These are phyloP conservation scores for Ascochyta clinopodiicola DNA, from an alignment of 2,329 filamentous ascomycete genomes.

Conservation along the genomic window DNA sequence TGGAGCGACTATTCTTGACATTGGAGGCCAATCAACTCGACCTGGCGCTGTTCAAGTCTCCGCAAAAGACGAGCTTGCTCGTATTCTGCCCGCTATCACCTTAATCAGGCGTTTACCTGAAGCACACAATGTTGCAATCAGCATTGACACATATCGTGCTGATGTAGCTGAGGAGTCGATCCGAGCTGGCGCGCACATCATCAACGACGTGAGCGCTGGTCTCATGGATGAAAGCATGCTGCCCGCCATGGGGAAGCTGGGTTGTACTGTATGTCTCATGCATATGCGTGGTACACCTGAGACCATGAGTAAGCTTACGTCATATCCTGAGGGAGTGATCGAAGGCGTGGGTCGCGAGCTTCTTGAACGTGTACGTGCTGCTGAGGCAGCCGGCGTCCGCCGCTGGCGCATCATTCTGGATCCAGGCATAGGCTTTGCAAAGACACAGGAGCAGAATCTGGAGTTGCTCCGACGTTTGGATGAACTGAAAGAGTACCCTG, in stretches of 20 bases:
- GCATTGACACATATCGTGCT: slow-evolving; percentile 91
- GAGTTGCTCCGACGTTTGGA: slow-evolving; percentile 74
- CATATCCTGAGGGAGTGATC: slow-evolving; percentile 73
- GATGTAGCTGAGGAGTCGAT: slow-evolving; percentile 79
- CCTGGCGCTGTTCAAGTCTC: slow-evolving; percentile 74
- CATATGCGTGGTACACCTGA: slow-evolving; percentile 89
- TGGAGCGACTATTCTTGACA: slow-evolving; percentile 85
- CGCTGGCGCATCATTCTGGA: slow-evolving; percentile 96
- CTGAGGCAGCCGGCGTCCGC: slow-evolving; percentile 81
- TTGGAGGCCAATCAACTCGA: slow-evolving; percentile 92
- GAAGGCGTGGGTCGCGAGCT: slow-evolving; percentile 72
- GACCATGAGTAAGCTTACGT: slow-evolving; percentile 73
- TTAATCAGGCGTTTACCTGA: slow-evolving; percentile 73
- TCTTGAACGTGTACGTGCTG: slow-evolving; percentile 71
- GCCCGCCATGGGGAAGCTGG: slow-evolving; percentile 74
- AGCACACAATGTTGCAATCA: slow-evolving; percentile 71
- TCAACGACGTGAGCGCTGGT: slow-evolving; percentile 94
- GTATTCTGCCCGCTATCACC: slow-evolving; percentile 80
- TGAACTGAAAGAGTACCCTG: slow-evolving; percentile 59
- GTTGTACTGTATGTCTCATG: slow-evolving; percentile 84
- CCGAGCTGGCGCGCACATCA: slow-evolving; percentile 81
- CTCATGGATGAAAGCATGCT: slow-evolving; percentile 82
- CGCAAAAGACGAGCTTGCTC: slow-evolving; percentile 74
- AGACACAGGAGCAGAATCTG: slow-evolving; percentile 80
- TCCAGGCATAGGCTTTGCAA: slow-evolving; percentile 93